Evolutionary conservation across 305 asterid genomes (phyloP), one percentile per base, ranked within the genome.

Genomic region (Rubia balearica): DNA sequence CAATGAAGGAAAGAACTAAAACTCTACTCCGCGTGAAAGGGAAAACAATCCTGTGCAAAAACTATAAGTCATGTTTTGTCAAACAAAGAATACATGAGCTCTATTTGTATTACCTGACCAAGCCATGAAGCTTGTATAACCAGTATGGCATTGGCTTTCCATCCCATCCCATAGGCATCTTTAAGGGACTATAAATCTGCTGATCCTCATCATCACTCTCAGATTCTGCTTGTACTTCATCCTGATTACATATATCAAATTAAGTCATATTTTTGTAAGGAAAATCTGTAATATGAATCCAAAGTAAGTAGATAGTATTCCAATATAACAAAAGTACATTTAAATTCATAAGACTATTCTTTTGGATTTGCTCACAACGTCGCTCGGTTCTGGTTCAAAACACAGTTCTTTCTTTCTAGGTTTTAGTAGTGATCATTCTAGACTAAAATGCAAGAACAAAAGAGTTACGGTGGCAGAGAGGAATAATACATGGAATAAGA

Each of bases 141-240:
- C 99, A 95, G 84, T 95, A 95, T 68, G 99, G 99, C 65, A 95
- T 95, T 70, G 99, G 99, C 81, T 91, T 95, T 75, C 99, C 99
- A 69, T 95, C 99, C 89, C 89, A 91, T 30, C 99, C 99, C 96
- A 95, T 89, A 46, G 99, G 99, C 73, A 95, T 74, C 81, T 91
- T 95, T 76, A 95, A 84, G 78, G 99, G 99, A 83, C 91, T 95
- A 87, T 95, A 95, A 65, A 91, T 91, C 84, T 91, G 99, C 77
- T 89, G 96, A 69, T 95, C 98, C 14, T 95, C 99, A 71, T 95
- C 99, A 27, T 95, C 99, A 76, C 98, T 95, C 83, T 91, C 99
- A 56, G 94, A 87, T 76, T 90, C 97, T 12, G 95, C 88, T 82
- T 91, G 97, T 46, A 84, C 89, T 61, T 88, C 99, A 12, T 87